These are phyloP conservation scores for Cladosporium sp. DNA, from an alignment of 2,329 filamentous ascomycete species.

Conservation along the genomic window DNA sequence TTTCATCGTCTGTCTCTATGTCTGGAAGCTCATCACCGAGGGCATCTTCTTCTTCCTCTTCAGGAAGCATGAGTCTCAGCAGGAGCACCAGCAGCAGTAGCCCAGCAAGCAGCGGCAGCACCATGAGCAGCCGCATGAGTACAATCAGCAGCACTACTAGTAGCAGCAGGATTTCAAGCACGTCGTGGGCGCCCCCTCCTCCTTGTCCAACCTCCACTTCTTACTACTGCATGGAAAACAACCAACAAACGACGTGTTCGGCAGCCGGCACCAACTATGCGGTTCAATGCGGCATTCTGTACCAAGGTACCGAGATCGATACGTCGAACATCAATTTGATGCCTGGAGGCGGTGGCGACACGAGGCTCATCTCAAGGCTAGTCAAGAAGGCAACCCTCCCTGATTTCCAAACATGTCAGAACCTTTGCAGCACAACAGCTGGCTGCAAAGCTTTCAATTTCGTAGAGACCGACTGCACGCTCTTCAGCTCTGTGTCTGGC, in stretches of 20 bases:
- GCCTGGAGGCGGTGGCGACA: not conserved
- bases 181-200: constrained; percentile 10
- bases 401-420: constrained; percentile 18
- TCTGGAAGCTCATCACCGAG: not conserved
- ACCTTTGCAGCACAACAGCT: constrained; percentile 22
- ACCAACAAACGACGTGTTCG: constrained; percentile 15
- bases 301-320: constrained; percentile 21
- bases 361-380: constrained; percentile 7
- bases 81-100: not conserved
- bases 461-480: constrained; percentile 25
- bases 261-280: constrained; percentile 13
- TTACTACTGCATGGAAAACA: constrained; percentile 4
- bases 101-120: no score
- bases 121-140: no score
- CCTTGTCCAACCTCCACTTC: constrained; percentile 12
- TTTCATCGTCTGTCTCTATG: not conserved
- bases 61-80: not conserved
- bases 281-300: constrained; percentile 20
- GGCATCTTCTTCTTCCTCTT: not conserved
- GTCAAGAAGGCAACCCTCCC: constrained; percentile 18
- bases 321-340: constrained; percentile 12
- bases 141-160: not conserved
- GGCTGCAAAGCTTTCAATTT: constrained; percentile 29
- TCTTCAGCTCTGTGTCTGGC: constrained; percentile 28
- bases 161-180: constrained; percentile 11